Percentiles rank a stretch among this genome's conserved stretches.
These are phyloP conservation scores for Mycena kentingensis DNA, from an alignment of 768 basidiomycete species.

Conservation along the genomic window DNA sequence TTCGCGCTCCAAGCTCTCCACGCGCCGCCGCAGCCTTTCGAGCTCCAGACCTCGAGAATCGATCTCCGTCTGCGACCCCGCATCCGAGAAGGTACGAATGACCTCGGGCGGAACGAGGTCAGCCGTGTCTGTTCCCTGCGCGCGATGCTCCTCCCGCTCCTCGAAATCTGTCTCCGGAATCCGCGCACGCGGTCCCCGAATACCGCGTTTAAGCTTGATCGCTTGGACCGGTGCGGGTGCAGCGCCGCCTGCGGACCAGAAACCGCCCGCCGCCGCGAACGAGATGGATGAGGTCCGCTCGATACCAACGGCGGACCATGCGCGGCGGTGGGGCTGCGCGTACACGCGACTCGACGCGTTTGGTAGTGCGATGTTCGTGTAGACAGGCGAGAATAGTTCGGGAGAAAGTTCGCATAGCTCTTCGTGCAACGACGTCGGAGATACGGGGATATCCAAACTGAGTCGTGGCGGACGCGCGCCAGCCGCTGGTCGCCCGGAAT, in stretches of 20 bases:
- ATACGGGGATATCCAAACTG: constrained; percentile 11
- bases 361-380: no score
- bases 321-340: background rate
- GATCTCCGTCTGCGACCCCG: constrained; percentile 8
- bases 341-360: no score
- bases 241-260: background rate
- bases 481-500: no score
- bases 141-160: background rate
- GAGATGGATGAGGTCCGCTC: background rate
- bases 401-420: constrained; percentile 17
- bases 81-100: constrained; percentile 6
- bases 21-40: constrained; percentile 10
- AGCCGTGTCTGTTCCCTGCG: constrained; percentile 10
- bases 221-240: no score
- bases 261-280: background rate
- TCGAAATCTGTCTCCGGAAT: background rate
- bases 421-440: constrained; percentile 10
- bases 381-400: constrained; percentile 17
- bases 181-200: no score
- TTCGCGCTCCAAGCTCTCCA: constrained; percentile 17
- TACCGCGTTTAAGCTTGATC: no score
- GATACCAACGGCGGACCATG: background rate
- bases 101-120: constrained; percentile 1
- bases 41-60: constrained; percentile 2
- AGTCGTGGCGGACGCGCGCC: constrained; percentile 10